Evolutionary conservation across 345 rosid species (phyloP).

Genomic region (Bruguiera sexangula): DNA sequence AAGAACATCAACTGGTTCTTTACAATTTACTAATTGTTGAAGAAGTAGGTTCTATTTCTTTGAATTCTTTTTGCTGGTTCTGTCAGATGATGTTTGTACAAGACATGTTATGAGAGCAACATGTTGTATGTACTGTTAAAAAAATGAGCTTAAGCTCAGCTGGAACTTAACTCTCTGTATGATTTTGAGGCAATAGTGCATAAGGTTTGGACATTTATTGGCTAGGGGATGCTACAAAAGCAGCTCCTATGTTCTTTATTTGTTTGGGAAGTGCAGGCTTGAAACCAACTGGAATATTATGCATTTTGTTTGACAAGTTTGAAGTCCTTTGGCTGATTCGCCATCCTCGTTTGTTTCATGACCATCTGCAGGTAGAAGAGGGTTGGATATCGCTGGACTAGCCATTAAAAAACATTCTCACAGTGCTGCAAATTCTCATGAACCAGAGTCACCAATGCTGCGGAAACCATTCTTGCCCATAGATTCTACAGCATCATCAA

Average conservation of each 20-base stretch:
- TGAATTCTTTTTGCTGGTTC: conserved; percentile 8
- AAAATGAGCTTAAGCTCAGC: background rate
- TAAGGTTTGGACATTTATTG: no score
- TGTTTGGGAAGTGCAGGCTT: no score
- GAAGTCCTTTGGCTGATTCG: background rate
- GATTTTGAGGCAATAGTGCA: no score
- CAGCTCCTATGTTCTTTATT: no score
- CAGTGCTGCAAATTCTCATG: conserved; percentile 21
- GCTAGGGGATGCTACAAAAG: no score
- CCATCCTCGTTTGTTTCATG: background rate
- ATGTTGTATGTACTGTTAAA: no score
- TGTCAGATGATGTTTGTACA: background rate
- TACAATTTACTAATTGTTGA: conserved; percentile 20
- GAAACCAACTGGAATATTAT: no score
- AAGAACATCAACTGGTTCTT: conserved; percentile 27
- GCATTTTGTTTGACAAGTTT: background rate
- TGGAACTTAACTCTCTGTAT: no score
- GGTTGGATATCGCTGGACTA: conserved; percentile 19
- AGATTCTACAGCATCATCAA: conserved; percentile 48
- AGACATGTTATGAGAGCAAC: background rate
- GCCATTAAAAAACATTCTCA: background rate
- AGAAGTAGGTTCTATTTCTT: conserved; percentile 24
- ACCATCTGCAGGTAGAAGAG: background rate
- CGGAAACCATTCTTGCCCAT: conserved; percentile 91
- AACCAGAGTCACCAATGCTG: conserved; percentile 60